Base-by-base conservation (phyloP, 2,329 filamentous ascomycete genomes). In the Hypoxylon sp. region DNA sequence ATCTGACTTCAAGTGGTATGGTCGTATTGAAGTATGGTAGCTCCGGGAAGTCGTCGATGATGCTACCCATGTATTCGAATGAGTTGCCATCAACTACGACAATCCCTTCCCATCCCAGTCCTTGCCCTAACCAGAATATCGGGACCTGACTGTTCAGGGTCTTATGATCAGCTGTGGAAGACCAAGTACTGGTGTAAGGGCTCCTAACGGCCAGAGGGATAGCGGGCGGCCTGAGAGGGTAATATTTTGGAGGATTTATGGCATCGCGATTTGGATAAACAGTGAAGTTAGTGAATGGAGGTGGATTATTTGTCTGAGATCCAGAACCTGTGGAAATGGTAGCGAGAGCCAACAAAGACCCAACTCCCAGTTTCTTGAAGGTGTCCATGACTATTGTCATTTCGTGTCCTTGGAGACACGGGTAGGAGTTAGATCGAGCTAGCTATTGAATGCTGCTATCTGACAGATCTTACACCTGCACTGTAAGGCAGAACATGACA, bases 141-240 rank as follows among this genome's bases (percentile, higher is more conserved):
- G 93, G 93, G 11, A 29, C 68, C 91, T 92, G 95, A 80, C 88
- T 88, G 62, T 89, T 88, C 91, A 93, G 94, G 1, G 93, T 92
- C 50, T 85, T 84, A 47, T 90, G 86, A 71, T 91, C 85, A 42
- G 91, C 91, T 77, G 88, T 86, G 52, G 84, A 84, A 58, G 92
- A 79, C 87, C 87, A 89, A 27, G 84, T 83, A 75, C 85, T 88
- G 31, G 88, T 78, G 69, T 89, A 89, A 4, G 87, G 87, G 69
- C 85, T 88, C 35, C 87, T 82, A 24, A 89, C 87, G 47, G 86
- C 81, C 56, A 89, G 76, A 2, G 87, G 87, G n/a, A 89, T 73
- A 11, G 87, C 85, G 0, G 86, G 85, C 6, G 87, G 86, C 5
- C 82, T 85, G 21, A 88, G 79, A 0, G 81, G 84, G 8, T 83